These are phyloP conservation scores for Spongospora subterranea DNA, from an alignment of 208 protist species.

Conservation along the genomic window DNA sequence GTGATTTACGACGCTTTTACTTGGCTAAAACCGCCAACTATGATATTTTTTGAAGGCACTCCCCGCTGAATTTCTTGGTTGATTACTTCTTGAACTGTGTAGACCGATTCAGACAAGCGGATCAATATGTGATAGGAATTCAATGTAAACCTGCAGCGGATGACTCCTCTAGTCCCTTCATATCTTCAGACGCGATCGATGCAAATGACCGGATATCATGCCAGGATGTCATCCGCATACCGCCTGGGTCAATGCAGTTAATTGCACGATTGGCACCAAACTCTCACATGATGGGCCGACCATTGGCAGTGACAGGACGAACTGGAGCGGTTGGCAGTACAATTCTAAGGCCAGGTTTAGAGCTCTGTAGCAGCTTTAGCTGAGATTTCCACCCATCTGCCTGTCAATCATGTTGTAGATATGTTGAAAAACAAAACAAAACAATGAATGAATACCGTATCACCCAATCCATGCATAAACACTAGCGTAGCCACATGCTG, in stretches of 20 bases:
- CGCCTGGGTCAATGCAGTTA: neutral
- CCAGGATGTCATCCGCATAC: conserved; percentile 69
- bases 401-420: neutral
- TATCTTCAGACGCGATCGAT: conserved; percentile 51
- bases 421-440: conserved; percentile 26
- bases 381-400: neutral
- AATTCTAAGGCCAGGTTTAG: conserved; percentile 7
- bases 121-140: neutral
- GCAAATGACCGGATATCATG: conserved; percentile 65
- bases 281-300: neutral
- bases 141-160: neutral
- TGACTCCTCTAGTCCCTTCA: conserved; percentile 64
- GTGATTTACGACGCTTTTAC: no score
- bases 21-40: conserved; percentile 69
- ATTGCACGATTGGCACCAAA: neutral
- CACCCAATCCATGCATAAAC: conserved; percentile 20
- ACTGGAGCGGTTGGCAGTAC: conserved; percentile 62
- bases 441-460: neutral
- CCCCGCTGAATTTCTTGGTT: conserved; percentile 59
- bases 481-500: conserved; percentile 12
- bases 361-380: neutral
- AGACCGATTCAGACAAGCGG: neutral
- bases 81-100: conserved; percentile 57
- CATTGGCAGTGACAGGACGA: conserved; percentile 66
- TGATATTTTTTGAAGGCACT: conserved; percentile 60